Percentiles rank a stretch among this genome's conserved stretches.
phyloP scores from a whole-genome alignment of 805 yeast genomes.

The Lachancea lanzarotensis region DNA sequence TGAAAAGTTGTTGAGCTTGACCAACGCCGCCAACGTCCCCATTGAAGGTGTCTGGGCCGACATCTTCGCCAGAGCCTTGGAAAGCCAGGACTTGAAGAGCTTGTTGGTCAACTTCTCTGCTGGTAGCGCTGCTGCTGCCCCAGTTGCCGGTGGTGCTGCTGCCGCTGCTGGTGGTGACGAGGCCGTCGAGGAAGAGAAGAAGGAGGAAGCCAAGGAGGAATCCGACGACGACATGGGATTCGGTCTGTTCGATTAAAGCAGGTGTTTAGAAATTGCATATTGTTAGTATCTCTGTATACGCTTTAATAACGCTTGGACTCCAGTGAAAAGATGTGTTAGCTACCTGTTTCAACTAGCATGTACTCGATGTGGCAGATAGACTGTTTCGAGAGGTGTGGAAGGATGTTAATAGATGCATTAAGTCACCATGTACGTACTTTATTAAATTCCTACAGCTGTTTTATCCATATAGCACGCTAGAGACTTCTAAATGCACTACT shows the following conservation, averaged over 20 bases:
- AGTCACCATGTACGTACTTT: no score
- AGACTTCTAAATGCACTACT: no score
- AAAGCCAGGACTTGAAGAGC: conserved; percentile 67
- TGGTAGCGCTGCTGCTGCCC: conserved; percentile 40
- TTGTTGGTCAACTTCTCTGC: conserved; percentile 54
- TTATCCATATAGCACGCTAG: no score
- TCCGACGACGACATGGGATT: conserved; percentile 86
- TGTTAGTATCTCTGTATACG: conserved; percentile 5
- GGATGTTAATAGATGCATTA: no score
- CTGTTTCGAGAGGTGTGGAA: no score
- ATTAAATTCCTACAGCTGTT: no score
- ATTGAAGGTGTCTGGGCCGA: conserved; percentile 78
- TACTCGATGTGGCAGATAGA: no score
- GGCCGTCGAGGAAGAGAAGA: conserved; percentile 53
- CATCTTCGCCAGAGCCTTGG: conserved; percentile 75
- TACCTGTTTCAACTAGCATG: no score
- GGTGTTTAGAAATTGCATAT: conserved; percentile 7
- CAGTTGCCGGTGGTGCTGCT: conserved; percentile 41
- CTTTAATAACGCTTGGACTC: conserved; percentile 9
- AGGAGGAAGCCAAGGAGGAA: conserved; percentile 56
- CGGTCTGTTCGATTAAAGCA: conserved; percentile 79
- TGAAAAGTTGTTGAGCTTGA: conserved; percentile 67
- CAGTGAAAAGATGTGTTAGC: no score
- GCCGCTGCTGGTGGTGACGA: conserved; percentile 42
- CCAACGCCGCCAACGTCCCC: conserved; percentile 69